Evolutionary conservation across 148 eudicot genomes (phyloP), one percentile per base, ranked within the genome.

Genomic region (Fagopyrum homotropicum): DNA sequence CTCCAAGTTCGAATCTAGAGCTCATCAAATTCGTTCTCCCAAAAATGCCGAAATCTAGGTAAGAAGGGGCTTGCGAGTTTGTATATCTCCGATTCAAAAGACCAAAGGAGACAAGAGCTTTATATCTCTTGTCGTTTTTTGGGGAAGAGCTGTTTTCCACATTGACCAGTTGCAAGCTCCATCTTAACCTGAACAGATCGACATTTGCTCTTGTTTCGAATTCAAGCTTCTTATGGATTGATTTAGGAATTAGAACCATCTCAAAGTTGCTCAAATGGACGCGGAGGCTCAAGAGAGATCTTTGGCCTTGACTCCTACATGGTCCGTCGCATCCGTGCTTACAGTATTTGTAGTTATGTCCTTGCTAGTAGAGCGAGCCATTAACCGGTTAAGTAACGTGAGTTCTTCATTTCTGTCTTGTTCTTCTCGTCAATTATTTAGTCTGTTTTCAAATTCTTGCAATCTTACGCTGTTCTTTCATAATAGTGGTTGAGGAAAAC

Each of bases 321-420:
- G 99, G 97, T 96, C 99, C 57, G 92, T 92, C 77, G 98, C 97
- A 72, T 80, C 97, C 40, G 99, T 96, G 10, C 86, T 96, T 79
- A 90, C 98, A 5, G 72, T 96, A 77, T 96, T 96, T 79, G 98
- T 92, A 73, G 95, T 79, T 17, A 91, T 96, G 82, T 96, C 98
- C 2, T 82, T 90, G 90, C 86, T 96, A 40, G 93, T 96, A 81
- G 99, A 96, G 84, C 89, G 97, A 68, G 87, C 90, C 1, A 96
- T 96, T 83, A 92, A 92, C 74, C 88, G 91, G 6, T 79, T 96
- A 15, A 76, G 91, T 76, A 81, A 78, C 83, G 98, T 92, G 81
- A 90, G 98, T 85, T 54, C 26, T 22, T 76, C 26, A 22, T 52
- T 26, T 11, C 17, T 40, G 44, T 29, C 59, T 35, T 35, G 40